phyloP scores from a whole-genome alignment of 176 grass and related monocot species.

The Eragrostis curvula region DNA sequence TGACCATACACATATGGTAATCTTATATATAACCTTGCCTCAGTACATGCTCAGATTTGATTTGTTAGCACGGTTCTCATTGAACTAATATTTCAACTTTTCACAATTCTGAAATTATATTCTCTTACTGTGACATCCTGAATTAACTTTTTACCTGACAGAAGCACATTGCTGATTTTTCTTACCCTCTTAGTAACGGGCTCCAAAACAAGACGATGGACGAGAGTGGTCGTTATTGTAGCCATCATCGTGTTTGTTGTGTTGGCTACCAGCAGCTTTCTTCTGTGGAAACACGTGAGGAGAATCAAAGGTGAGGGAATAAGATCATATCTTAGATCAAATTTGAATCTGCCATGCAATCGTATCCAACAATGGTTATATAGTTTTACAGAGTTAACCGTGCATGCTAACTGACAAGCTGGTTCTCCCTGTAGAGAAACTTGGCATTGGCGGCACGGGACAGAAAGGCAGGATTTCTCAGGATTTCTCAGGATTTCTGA shows the following conservation, averaged over 20 bases:
- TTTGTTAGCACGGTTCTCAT: too few species aligned
- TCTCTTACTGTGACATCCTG: too few species aligned
- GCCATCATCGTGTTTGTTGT: conserved; percentile 20
- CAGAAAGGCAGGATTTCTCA: conserved; percentile 37
- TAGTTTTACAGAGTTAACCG: not conserved
- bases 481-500: not conserved
- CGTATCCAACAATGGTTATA: not conserved
- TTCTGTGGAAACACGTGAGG: conserved; percentile 53
- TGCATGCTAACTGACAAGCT: not conserved
- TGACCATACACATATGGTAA: too few species aligned
- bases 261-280: conserved; percentile 34
- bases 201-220: conserved; percentile 27
- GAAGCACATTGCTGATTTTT: conserved; percentile 1
- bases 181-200: conserved; percentile 3
- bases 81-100: too few species aligned
- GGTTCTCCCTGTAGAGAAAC: conserved; percentile 18
- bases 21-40: too few species aligned
- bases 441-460: conserved; percentile 23
- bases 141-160: not conserved
- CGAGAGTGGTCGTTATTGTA: not conserved
- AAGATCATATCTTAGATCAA: not conserved
- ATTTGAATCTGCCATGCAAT: not conserved
- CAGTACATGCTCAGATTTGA: too few species aligned
- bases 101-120: too few species aligned
- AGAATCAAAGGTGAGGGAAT: conserved; percentile 47